Conservation (phyloP, 129 eudicot species). For the Mikania micrantha region DNA sequence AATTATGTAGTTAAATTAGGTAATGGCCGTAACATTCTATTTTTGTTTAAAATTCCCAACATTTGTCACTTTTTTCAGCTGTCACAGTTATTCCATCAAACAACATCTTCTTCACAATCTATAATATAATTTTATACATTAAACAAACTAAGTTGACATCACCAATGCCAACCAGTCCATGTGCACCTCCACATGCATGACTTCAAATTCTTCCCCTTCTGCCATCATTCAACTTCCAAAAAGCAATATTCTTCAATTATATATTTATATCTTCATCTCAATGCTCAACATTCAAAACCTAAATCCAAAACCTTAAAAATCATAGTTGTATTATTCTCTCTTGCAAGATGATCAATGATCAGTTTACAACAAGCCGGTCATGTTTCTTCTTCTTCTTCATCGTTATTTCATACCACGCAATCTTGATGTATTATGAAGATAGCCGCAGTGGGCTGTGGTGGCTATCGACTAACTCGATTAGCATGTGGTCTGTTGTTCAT, state of each 20-base stretch:
- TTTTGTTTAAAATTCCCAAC: neutral
- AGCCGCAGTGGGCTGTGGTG: constrained; percentile 4
- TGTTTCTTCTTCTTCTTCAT: constrained; percentile 1
- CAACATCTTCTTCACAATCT: neutral
- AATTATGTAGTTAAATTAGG: too few species aligned
- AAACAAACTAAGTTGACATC: constrained; percentile 12
- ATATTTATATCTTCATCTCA: constrained; percentile 12
- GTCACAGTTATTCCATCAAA: too few species aligned
- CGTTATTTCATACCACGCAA: constrained; percentile 9
- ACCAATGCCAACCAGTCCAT: constrained; percentile 31
- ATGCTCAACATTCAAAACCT: too few species aligned
- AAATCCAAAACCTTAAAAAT: neutral
- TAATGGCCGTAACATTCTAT: too few species aligned
- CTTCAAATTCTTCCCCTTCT: constrained; percentile 1
- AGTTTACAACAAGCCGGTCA: constrained; percentile 8
- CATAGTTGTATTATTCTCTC: neutral
- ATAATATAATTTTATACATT: neutral
- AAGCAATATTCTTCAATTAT: constrained; percentile 18
- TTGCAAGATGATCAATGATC: constrained; percentile 1
- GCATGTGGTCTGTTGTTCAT: constrained; percentile 3
- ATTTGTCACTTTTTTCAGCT: neutral
- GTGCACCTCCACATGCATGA: constrained; percentile 33
- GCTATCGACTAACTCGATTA: neutral
- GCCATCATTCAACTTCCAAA: constrained; percentile 8
- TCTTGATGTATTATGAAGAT: neutral